Base-by-base conservation (phyloP, 2,329 filamentous ascomycete genomes). In the Diaporthe batatas region DNA sequence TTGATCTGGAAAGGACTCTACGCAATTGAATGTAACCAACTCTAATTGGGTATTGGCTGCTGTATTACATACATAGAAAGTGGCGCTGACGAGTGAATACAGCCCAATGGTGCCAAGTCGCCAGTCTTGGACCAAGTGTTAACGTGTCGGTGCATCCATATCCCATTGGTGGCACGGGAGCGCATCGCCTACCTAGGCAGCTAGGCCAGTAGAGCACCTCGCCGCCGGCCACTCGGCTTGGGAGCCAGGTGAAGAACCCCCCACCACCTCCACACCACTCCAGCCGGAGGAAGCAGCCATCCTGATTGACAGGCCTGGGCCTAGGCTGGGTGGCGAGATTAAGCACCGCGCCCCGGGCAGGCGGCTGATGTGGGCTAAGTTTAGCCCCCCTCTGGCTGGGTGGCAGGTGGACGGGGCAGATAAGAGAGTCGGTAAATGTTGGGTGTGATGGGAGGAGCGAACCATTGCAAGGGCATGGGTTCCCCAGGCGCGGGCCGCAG, bases 291-390 rank as follows among this genome's bases (percentile, higher is more conserved):
- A 51, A 51, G 62, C 32, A 65, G 44, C 44, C 44, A 49, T 34
- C 23, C 29, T 32, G 12, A 23, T 47, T 47, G 29, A 65, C 25
- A 51, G 62, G 16, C 44, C 16, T 25, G 59, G 62, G 44, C 44
- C 44, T 49, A 21, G 14, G 62, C 29, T 44, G 12, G 62, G 62
- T 51, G 62, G 62, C 62, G 25, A 65, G 44, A 36, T 65, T 49
- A 51, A 65, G 44, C 62, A 65, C 62, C 44, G 44, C 62, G 62
- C 62, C 62, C 21, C 62, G 62, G 62, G 12, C 4, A 51, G 29
- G 44, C 62, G 62, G 62, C 62, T 65, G 62, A 25, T 51, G 62
- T 51, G 62, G 51, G 62, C 62, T 51, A 65, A 65, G 59, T 65
- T 49, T 65, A 65, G 59, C 25, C 25, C n/a, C 59, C 49, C 25